A percentile compares a stretch with the other conserved stretches of the same genome.
phyloP scores from a whole-genome alignment of 176 grass and related monocot species.

The Cymbopogon citratus region DNA sequence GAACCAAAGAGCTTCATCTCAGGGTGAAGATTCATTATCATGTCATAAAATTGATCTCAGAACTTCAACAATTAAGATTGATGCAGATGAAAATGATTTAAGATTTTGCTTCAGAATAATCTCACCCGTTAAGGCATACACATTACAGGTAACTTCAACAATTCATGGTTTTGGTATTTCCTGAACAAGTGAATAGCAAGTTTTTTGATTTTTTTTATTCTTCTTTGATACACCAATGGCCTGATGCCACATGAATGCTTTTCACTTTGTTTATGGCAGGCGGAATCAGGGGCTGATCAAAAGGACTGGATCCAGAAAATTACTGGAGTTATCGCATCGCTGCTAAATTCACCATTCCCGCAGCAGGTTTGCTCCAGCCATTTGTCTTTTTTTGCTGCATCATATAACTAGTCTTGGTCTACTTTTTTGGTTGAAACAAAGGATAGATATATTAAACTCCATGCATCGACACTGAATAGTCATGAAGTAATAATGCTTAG shows the following conservation, averaged over 20 bases:
- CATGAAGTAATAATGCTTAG: conserved; percentile 5
- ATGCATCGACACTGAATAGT: conserved; percentile 1
- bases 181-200: not conserved
- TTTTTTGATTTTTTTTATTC: not conserved
- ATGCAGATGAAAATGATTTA: conserved; percentile 86
- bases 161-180: conserved; percentile 3
- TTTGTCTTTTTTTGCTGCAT: conserved; percentile 17
- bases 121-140: conserved; percentile 73
- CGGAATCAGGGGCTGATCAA: conserved; percentile 73
- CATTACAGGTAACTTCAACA: conserved; percentile 66
- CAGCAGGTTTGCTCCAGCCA: conserved; percentile 45
- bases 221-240: not conserved
- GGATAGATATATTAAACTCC: not conserved
- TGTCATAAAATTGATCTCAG: conserved; percentile 77
- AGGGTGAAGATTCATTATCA: conserved; percentile 58
- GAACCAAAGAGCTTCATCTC: conserved; percentile 48
- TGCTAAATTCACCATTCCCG: conserved; percentile 69
- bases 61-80: conserved; percentile 92
- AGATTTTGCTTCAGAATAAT: conserved; percentile 98
- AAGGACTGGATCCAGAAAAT: conserved; percentile 96
- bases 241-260: not conserved
- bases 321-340: conserved; percentile 93
- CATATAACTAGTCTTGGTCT: conserved; percentile 17
- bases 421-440: conserved; percentile 7
- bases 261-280: conserved; percentile 44